Percentiles rank a stretch among this genome's conserved stretches.
These are phyloP conservation scores for Tetrapisispora nanseiensis DNA, from an alignment of 805 yeast genomes.

Conservation along the genomic window DNA sequence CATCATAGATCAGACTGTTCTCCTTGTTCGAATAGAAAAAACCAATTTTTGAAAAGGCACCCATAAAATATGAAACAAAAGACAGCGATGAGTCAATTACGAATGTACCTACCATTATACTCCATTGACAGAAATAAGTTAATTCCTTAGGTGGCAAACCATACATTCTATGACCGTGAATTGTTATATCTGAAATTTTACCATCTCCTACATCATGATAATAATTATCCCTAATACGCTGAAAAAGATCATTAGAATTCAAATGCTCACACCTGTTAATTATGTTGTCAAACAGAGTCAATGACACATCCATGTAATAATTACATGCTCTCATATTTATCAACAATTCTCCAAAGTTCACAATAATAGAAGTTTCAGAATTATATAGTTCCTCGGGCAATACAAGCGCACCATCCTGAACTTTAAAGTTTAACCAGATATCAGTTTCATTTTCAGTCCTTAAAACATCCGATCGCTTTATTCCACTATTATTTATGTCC, in stretches of 20 bases:
- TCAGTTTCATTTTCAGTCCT: conserved; percentile 67
- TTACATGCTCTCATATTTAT: conserved; percentile 80
- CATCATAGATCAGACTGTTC: conserved; percentile 53
- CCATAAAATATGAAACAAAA: conserved; percentile 35
- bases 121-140: conserved; percentile 88
- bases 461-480: conserved; percentile 21
- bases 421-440: conserved; percentile 59
- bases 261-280: conserved; percentile 11
- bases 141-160: conserved; percentile 87
- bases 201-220: conserved; percentile 13
- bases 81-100: conserved; percentile 40
- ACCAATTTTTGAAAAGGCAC: conserved; percentile 39
- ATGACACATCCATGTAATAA: conserved; percentile 88
- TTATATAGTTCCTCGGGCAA: conserved; percentile 69
- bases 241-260: conserved; percentile 15
- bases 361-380: conserved; percentile 47
- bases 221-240: conserved; percentile 25
- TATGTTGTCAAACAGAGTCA: conserved; percentile 31
- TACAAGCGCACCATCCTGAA: conserved; percentile 58
- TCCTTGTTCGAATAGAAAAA: conserved; percentile 68
- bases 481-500: neutral
- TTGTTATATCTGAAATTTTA: conserved; percentile 37
- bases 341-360: conserved; percentile 56
- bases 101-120: conserved; percentile 56
- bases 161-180: conserved; percentile 87